Evolutionary conservation across 2,329 filamentous ascomycete genomes (phyloP), one percentile per base, ranked within the genome.

Genomic region (Ophiostoma himal-ulmi): DNA sequence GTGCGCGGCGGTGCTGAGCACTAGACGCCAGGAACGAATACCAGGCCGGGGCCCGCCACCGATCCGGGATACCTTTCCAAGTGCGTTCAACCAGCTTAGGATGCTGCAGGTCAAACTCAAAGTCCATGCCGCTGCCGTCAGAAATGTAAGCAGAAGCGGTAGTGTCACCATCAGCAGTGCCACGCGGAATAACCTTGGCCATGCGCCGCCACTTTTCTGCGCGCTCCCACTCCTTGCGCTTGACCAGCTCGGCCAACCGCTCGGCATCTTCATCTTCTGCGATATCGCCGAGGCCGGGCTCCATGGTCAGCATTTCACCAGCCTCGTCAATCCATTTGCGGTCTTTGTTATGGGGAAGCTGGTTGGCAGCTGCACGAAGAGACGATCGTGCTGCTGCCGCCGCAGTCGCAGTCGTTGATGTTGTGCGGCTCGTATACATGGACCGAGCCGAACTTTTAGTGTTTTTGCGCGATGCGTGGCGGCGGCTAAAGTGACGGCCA

Each of bases 61-160:
- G 89, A 79, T 99, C 95, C 0, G 95, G 95, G 73, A 99, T 97
- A 39, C 95, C 95, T 78, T 99, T 99, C 95, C 95, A 99, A 1
- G 93, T 96, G 70, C 95, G 88, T 74, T 94, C 91, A 71, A 97
- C 89, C 62, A 99, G 83, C 78, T 97, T 94, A n/a, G 91, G 85
- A 77, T 91, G 91, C 73, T 85, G 88, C 52, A 87, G 86, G 79
- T 97, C 93, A 77, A 98, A 98, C 70, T 93, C 91, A 76, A 88
- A 89, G 72, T 87, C 81, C 80, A 87, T 88, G 39, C 72, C 68
- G 62, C 70, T 69, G 22, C 41, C 41, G 36, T 8, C 65, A 3
- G 65, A 14, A 17, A 20, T 5, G n/a, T 48, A 0, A 30, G 37
- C 0, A 14, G 77, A 86, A 82, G 48, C 83, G 83, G 71, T 11